A percentile compares a stretch with the other conserved stretches of the same genome.
phyloP scores from a whole-genome alignment of 176 grass and related monocot genomes.

The Ananas comosus region DNA sequence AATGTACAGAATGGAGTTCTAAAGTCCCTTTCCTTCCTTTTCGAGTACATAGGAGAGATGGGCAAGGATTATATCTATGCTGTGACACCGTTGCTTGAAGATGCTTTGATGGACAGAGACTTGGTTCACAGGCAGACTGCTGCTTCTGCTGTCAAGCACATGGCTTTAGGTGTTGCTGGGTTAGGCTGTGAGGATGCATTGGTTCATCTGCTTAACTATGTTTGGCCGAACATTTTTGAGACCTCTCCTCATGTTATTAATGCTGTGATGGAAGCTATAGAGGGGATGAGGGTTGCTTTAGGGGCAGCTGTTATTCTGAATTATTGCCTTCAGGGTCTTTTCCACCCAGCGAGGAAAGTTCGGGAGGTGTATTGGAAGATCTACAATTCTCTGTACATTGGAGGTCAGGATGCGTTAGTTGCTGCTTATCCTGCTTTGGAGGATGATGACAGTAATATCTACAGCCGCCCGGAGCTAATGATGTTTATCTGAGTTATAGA shows the following conservation, averaged over 20 bases:
- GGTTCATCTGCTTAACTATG: slow-evolving; percentile 91
- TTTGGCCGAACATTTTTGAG: slow-evolving; percentile 97
- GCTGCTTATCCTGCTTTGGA: slow-evolving; percentile 62
- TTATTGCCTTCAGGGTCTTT: slow-evolving; percentile 92
- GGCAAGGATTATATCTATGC: slow-evolving; percentile 98
- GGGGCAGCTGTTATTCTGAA: slow-evolving; percentile 83
- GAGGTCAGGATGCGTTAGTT: slow-evolving; percentile 80
- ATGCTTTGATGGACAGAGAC: slow-evolving; percentile 96
- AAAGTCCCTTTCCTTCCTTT: slow-evolving; percentile 92
- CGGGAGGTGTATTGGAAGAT: slow-evolving; percentile 99
- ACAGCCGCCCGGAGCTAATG: slow-evolving; percentile 59
- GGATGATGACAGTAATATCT: slow-evolving; percentile 53
- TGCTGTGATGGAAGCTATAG: slow-evolving; percentile 92
- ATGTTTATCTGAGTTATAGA: slow-evolving; percentile 54
- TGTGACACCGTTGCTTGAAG: slow-evolving; percentile 86
- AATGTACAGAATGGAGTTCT: slow-evolving; percentile 98
- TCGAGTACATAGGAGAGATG: slow-evolving; percentile 99
- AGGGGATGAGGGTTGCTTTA: slow-evolving; percentile 93
- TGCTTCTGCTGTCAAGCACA: slow-evolving; percentile 93
- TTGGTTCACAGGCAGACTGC: slow-evolving; percentile 90
- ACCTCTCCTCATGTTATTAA: slow-evolving; percentile 92
- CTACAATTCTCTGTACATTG: slow-evolving; percentile 92
- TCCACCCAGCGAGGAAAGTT: slow-evolving; percentile 94
- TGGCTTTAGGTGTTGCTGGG: slow-evolving; percentile 88
- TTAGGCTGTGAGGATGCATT: slow-evolving; percentile 97